These are phyloP conservation scores for Penicillium sp. DNA, from an alignment of 2,329 filamentous ascomycete species.

Conservation along the genomic window DNA sequence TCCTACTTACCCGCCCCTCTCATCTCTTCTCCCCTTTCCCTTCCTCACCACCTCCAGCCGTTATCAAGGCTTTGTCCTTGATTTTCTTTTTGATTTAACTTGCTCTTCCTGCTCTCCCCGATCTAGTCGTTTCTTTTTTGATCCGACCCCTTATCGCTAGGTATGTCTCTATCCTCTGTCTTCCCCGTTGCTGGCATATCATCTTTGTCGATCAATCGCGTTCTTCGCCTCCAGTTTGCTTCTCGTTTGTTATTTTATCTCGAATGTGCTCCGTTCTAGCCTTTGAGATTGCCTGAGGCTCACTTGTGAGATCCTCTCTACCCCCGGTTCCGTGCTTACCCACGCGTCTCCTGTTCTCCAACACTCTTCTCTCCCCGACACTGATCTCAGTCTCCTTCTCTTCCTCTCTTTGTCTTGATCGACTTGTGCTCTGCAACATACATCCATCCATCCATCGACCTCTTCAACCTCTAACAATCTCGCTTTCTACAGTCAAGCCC, in stretches of 20 bases:
- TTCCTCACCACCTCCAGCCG: constrained; percentile 10
- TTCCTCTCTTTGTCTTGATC: constrained; percentile 4
- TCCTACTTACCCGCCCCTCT: constrained; percentile 14
- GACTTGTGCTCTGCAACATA: constrained; percentile 1
- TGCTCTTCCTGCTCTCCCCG: neutral
- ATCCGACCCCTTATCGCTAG: constrained; percentile 11
- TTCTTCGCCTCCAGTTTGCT: neutral
- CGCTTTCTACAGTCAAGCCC: constrained; percentile 12
- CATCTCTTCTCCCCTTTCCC: constrained; percentile 17
- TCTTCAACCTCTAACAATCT: constrained; percentile 8
- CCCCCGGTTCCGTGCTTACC: constrained; percentile 10
- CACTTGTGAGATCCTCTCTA: constrained; percentile 16
- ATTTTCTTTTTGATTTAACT: constrained; percentile 5
- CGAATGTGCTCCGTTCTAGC: constrained; percentile 8
- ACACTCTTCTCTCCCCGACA: constrained; percentile 3
- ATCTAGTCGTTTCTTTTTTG: constrained; percentile 17
- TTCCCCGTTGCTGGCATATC: neutral
- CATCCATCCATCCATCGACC: neutral
- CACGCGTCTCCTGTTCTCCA: constrained; percentile 13
- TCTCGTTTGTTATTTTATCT: constrained; percentile 1
- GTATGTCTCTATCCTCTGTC: constrained; percentile 6
- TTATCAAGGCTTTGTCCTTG: constrained; percentile 31
- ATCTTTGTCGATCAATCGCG: neutral
- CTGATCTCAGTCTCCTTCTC: constrained; percentile 6
- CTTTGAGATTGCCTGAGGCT: constrained; percentile 21